Base-by-base conservation (phyloP, 805 yeast species). In the Metschnikowia amazonensis region DNA sequence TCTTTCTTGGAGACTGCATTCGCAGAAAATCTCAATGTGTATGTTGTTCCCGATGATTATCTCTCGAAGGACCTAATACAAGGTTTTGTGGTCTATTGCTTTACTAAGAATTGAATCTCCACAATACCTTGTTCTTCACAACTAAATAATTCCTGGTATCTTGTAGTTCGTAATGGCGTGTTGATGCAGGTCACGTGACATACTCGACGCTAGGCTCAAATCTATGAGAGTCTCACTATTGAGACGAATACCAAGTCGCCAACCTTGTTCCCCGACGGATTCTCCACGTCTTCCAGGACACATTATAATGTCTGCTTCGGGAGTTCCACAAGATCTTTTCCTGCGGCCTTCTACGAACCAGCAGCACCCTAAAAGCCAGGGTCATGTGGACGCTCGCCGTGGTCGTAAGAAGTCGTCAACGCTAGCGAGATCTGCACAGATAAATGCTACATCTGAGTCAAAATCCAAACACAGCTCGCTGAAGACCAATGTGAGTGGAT, bases 71-170 rank as follows among this genome's bases (percentile, higher is more conserved):
- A 56, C 3, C 52, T 78, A n/a, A 46, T 48, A 5, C 47, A 59
- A 10, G 83, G 83, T 3, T 79, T 68, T 55, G 72, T 68, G 3
- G 66, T 79, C 1, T 79, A 77, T 51, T 66, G 63, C 51, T 35
- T 60, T 8, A 30, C 44, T 5, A 43, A n/a, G 31, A 5, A 8
- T 5, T 28, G 16, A 28, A n/a, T 5, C 10, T 24, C 5, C 29
- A 5, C n/a, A n/a, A n/a, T 4, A 10, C 5, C 14, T 13, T 27
- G 29, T 13, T 9, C 23, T 9, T 9, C 29, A 13, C 29, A 27
- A 4, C 13, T 27, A 13, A 27, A n/a, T n/a, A n/a, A n/a, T n/a
- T n/a, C n/a, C n/a, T n/a, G n/a, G n/a, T n/a, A n/a, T 18, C 18
- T 20, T 17, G 25, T 37, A 37, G 13, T 8, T 28, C 13, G 16